Conservation (phyloP, 2,329 filamentous ascomycete genomes). For the Talaromyces sp. region DNA sequence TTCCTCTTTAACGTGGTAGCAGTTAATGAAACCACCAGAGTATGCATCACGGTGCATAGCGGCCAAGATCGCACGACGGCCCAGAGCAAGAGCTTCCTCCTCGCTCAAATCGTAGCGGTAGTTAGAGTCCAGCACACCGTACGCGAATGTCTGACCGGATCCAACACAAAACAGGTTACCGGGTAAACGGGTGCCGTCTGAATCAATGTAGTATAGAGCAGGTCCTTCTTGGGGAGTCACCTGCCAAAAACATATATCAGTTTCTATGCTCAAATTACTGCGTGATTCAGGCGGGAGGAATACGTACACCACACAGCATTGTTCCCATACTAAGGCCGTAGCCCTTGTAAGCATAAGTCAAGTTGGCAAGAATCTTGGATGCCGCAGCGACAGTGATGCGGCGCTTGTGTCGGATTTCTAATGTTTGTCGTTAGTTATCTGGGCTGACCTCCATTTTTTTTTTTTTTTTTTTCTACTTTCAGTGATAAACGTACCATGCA, state of each 20-base stretch:
- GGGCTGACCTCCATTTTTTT: background rate
- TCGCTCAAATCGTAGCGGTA: slow-evolving; percentile 87
- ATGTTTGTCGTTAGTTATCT: background rate
- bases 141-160: slow-evolving; percentile 97
- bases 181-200: slow-evolving; percentile 86
- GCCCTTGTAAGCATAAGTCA: slow-evolving; percentile 98
- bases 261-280: background rate
- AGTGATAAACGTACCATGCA: slow-evolving; percentile 64
- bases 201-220: slow-evolving; percentile 98
- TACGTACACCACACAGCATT: slow-evolving; percentile 95
- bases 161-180: slow-evolving; percentile 99
- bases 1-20: slow-evolving; percentile 98
- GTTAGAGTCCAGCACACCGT: slow-evolving; percentile 94
- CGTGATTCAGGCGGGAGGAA: slow-evolving; percentile 58
- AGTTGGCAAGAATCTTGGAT: slow-evolving; percentile 96
- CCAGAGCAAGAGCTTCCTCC: slow-evolving; percentile 88
- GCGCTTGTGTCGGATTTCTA: slow-evolving; percentile 93
- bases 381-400: slow-evolving; percentile 97
- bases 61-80: slow-evolving; percentile 87
- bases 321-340: slow-evolving; percentile 99
- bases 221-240: slow-evolving; percentile 80
- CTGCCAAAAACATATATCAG: slow-evolving; percentile 19
- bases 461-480: background rate
- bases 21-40: slow-evolving; percentile 96
- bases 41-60: slow-evolving; percentile 98